Evolutionary conservation across 2,329 filamentous ascomycete genomes (phyloP), one percentile per base, ranked within the genome.

Genomic region (Chaetoscypha palmicola): DNA sequence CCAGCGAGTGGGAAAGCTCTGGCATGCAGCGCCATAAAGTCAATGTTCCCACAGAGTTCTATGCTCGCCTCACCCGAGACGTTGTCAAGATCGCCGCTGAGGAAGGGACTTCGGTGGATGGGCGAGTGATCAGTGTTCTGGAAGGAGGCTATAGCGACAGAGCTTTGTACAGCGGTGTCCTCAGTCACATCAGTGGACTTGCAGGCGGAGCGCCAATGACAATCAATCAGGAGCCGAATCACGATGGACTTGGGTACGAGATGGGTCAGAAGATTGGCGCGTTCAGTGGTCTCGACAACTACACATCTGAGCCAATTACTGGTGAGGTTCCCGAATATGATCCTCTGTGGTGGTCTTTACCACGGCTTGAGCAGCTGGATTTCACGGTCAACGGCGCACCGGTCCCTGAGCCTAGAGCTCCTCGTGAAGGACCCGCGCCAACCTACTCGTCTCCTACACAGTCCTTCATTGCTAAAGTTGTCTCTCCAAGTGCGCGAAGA

Each of bases 11-110:
- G 81, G 92, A 98, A 63, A 81, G 85, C 14, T 72, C 77, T 3
- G 88, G 87, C 2, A 98, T 98, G 92, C 92, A 98, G 65, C 77
- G 92, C 36, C 92, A 98, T 64, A 83, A 86, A 46, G 90, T 95
- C 58, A 95, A 95, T 59, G 92, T 98, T 2, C 91, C 92, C 0
- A 98, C 91, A 0, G 87, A 91, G 41, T 98, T 98, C 62, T 98
- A 97, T 61, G 92, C 92, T 38, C 80, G 85, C 1, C 84, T 98
- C 52, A 91, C 91, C 0, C 76, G 81, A 34, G 92, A 98, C 59
- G 77, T 96, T 2, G 82, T 94, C 11, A 79, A 76, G 37, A 70
- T 98, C 47, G 85, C 94, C 0, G 76, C 86, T 31, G 89, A 96
- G 61, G 81, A 86, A 55, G 85, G 76, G 2, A 76, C 86, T 1